phyloP scores from a whole-genome alignment of 2,329 filamentous ascomycete genomes.

The Colletotrichum melonis region DNA sequence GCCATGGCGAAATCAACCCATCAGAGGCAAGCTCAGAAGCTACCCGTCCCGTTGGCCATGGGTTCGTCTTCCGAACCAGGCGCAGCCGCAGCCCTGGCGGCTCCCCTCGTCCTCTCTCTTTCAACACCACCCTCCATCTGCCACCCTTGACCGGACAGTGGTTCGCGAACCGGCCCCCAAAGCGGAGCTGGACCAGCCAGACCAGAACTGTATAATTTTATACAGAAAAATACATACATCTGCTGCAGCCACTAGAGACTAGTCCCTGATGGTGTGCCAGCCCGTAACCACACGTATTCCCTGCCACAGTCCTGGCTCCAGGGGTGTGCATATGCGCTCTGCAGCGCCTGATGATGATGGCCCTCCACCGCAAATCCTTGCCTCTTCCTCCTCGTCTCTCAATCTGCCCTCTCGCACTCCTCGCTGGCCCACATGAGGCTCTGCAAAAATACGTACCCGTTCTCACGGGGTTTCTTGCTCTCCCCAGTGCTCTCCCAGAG shows the following conservation, averaged over 20 bases:
- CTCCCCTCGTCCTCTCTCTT: constrained; percentile 14
- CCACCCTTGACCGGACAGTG: not conserved
- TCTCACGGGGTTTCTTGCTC: not conserved
- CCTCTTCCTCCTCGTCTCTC: constrained; percentile 22
- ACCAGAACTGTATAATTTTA: constrained; percentile 13
- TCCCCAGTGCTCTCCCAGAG: not conserved
- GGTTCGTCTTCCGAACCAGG: constrained; percentile 10
- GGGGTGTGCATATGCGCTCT: constrained; percentile 23
- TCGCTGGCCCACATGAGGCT: constrained; percentile 14
- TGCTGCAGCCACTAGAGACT: constrained; percentile 20
- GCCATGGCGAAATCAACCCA: not conserved
- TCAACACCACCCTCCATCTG: constrained; percentile 11
- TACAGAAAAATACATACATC: not conserved
- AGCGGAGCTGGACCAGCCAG: not conserved
- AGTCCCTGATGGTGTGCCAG: constrained; percentile 14
- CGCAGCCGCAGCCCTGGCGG: constrained; percentile 21
- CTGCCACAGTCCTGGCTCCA: constrained; percentile 13
- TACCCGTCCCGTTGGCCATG: not conserved
- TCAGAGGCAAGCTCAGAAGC: constrained; percentile 1
- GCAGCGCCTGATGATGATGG: constrained; percentile 21
- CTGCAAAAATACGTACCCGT: constrained; percentile 23
- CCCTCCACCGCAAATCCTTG: constrained; percentile 21
- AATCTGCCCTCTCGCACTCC: constrained; percentile 3
- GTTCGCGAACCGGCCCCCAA: constrained; percentile 1
- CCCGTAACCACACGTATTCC: constrained; percentile 13